phyloP scores from a whole-genome alignment of 495 filamentous ascomycete species.

The Niebla homalea region DNA sequence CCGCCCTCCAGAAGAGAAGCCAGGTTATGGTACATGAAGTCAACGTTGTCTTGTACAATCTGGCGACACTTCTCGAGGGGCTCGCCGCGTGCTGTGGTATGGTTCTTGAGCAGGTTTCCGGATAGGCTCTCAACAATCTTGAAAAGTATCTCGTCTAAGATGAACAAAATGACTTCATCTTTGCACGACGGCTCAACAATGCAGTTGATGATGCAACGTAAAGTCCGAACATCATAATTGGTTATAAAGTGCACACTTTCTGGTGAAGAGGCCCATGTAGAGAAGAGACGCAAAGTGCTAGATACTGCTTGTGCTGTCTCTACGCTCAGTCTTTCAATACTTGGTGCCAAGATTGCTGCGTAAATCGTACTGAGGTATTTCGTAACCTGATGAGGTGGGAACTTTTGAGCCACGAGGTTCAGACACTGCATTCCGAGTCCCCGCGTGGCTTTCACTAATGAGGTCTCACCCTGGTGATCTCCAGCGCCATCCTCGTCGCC shows the following conservation, averaged over 20 bases:
- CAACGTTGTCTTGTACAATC: conserved; percentile 57
- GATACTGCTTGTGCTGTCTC: conserved; percentile 87
- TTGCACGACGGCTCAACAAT: conserved; percentile 62
- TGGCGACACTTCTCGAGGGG: conserved; percentile 33
- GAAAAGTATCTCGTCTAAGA: conserved; percentile 57
- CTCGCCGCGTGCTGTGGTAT: conserved; percentile 21
- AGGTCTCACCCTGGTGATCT: conserved; percentile 5
- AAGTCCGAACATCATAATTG: conserved; percentile 45
- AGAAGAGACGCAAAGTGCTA: conserved; percentile 64
- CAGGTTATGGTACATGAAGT: conserved; percentile 52
- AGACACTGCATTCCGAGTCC: conserved; percentile 67
- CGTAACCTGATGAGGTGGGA: conserved; percentile 51
- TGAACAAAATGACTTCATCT: conserved; percentile 76
- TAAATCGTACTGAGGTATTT: conserved; percentile 58
- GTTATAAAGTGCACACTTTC: conserved; percentile 55
- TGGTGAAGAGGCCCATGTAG: conserved; percentile 59
- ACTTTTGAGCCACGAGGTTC: conserved; percentile 58
- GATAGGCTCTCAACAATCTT: conserved; percentile 44
- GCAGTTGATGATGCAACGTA: conserved; percentile 58
- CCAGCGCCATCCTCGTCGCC: conserved; percentile 13
- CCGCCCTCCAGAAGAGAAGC: conserved; percentile 50
- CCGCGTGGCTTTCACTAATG: conserved; percentile 53
- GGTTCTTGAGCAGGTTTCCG: conserved; percentile 41
- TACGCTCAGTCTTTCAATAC: conserved; percentile 64
- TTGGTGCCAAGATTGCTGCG: conserved; percentile 56